Percentiles rank a stretch among this genome's conserved stretches.
These are phyloP conservation scores for Cryptosporidium canis DNA, from an alignment of 169 alveolate species.

Conservation along the genomic window DNA sequence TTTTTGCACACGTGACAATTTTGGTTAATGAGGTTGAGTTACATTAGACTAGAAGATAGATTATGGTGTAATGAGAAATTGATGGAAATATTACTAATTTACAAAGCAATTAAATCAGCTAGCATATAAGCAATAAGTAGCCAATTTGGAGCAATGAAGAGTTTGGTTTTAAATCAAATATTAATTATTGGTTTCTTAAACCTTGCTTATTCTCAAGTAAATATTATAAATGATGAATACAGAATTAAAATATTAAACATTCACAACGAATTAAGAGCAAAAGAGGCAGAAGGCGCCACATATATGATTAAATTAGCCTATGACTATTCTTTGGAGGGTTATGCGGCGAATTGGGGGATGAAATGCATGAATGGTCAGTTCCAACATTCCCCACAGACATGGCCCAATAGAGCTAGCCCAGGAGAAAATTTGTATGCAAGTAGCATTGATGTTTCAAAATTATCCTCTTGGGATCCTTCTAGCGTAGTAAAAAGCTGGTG, in stretches of 20 bases:
- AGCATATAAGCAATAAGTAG: background rate
- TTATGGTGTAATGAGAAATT: background rate
- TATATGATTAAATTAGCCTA: slow-evolving; percentile 75
- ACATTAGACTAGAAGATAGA: background rate
- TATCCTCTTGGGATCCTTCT: slow-evolving; percentile 76
- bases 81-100: background rate
- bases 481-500: slow-evolving; percentile 77
- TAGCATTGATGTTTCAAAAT: slow-evolving; percentile 71
- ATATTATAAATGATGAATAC: slow-evolving; percentile 65
- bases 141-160: background rate
- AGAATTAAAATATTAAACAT: slow-evolving; percentile 74
- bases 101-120: background rate
- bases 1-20: slow-evolving; percentile 19
- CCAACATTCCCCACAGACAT: slow-evolving; percentile 59
- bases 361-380: slow-evolving; percentile 72
- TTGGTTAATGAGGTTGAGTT: background rate
- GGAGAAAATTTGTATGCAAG: slow-evolving; percentile 77
- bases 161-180: background rate
- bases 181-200: background rate
- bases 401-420: slow-evolving; percentile 79
- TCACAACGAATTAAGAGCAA: slow-evolving; percentile 75
- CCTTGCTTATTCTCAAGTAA: slow-evolving; percentile 19
- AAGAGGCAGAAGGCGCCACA: slow-evolving; percentile 75
- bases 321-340: slow-evolving; percentile 75
- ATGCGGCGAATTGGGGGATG: slow-evolving; percentile 77